Conservation (phyloP, 2,329 filamentous ascomycete species). For the Phaeosphaeria sp. region DNA sequence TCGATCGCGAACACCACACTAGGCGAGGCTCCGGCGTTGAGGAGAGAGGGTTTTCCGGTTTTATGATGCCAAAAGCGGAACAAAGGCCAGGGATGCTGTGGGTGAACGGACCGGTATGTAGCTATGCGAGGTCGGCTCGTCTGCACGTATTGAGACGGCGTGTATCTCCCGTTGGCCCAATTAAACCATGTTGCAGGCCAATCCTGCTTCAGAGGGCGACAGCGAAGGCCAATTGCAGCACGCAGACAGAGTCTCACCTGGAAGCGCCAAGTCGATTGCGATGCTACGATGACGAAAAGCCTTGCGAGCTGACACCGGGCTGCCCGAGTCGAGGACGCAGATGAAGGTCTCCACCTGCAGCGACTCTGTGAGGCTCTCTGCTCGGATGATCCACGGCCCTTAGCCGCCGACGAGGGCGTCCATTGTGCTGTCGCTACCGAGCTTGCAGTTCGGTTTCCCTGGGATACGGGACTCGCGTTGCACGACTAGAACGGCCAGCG, state of each 20-base stretch:
- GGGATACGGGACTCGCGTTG: constrained; percentile 33
- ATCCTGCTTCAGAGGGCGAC: constrained; percentile 19
- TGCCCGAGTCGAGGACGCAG: constrained; percentile 18
- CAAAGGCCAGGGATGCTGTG: constrained; percentile 33
- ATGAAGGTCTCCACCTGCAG: constrained; percentile 18
- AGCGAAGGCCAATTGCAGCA: constrained; percentile 23
- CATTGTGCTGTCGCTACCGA: constrained; percentile 13
- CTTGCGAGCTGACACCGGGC: constrained; percentile 3
- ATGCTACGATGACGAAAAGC: constrained; percentile 40
- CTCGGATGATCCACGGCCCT: constrained; percentile 9
- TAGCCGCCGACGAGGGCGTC: constrained; percentile 14
- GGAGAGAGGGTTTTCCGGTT: constrained; percentile 36
- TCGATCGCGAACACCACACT: constrained; percentile 36
- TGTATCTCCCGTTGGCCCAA: constrained; percentile 38
- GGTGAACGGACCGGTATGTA: constrained; percentile 36
- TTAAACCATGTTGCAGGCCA: constrained; percentile 20
- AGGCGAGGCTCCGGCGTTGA: constrained; percentile 28
- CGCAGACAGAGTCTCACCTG: constrained; percentile 20
- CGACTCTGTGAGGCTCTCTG: constrained; percentile 3
- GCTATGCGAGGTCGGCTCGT: constrained; percentile 31
- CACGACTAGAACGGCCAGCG: constrained; percentile 13
- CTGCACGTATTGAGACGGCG: constrained; percentile 38
- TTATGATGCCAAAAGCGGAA: constrained; percentile 37
- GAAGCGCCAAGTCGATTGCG: constrained; percentile 29
- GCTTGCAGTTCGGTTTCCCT: constrained; percentile 25